Percentiles rank a stretch among this genome's conserved stretches.
Conservation (phyloP, 2,329 filamentous ascomycete genomes). For the Polychaeton citri region DNA sequence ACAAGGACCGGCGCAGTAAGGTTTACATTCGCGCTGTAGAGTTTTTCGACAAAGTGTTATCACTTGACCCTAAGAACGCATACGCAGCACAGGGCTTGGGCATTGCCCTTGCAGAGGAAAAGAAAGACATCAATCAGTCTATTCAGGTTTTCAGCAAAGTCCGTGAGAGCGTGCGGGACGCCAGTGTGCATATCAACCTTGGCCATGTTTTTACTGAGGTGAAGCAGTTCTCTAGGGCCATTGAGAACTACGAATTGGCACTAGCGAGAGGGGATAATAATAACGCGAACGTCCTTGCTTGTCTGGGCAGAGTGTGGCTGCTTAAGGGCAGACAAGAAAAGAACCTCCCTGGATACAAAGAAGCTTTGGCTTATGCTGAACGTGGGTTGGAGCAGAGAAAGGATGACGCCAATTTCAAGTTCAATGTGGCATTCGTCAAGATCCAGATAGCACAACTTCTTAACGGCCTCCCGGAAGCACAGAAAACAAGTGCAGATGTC, state of each 20-base stretch:
- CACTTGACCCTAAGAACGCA: constrained; percentile 88
- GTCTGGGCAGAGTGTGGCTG: constrained; percentile 77
- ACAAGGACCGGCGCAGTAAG: constrained; percentile 79
- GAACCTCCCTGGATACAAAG: constrained; percentile 48
- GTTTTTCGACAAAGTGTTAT: constrained; percentile 94
- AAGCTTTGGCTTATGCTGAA: constrained; percentile 48
- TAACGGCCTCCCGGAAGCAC: constrained; percentile 58
- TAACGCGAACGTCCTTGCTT: constrained; percentile 69
- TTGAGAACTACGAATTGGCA: constrained; percentile 85
- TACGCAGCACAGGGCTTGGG: constrained; percentile 93
- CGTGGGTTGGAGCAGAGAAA: constrained; percentile 58
- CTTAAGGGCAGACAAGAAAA: constrained; percentile 62
- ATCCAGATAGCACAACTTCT: constrained; percentile 82
- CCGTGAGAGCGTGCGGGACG: constrained; percentile 76
- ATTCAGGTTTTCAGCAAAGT: constrained; percentile 83
- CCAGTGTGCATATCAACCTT: constrained; percentile 81
- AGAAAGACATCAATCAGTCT: constrained; percentile 71
- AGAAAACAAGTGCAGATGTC: constrained; percentile 68
- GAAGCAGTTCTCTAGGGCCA: constrained; percentile 78
- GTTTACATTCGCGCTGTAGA: constrained; percentile 87
- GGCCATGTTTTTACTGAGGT: constrained; percentile 87
- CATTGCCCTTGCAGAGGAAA: constrained; percentile 87
- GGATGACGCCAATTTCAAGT: constrained; percentile 81
- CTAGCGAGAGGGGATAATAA: constrained; percentile 65
- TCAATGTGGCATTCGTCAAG: constrained; percentile 96